Evolutionary conservation across 2,329 filamentous ascomycete species (phyloP), one percentile per base, ranked within the genome.

Genomic region (Alternaria incomplexa): DNA sequence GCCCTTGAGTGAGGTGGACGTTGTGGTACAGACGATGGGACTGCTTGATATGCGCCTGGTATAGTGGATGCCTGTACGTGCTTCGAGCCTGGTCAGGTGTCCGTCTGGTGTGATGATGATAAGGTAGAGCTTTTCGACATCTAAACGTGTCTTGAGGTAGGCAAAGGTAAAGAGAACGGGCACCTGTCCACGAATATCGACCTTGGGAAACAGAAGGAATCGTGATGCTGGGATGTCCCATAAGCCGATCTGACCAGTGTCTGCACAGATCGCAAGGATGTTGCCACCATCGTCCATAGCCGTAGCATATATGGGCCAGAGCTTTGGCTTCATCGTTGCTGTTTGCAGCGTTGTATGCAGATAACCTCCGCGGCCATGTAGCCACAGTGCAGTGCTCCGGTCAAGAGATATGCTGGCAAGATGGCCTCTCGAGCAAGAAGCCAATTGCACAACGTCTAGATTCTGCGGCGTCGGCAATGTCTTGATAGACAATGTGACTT

Each of bases 361-460:
- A 46, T 79, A 80, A 8, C 69, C 69, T 23, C 67, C 70, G 7
- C 69, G 75, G 15, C 69, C 73, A 53, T 77, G 72, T 8, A 74
- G 62, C 89, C 90, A 92, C 1, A 92, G 82, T 15, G 88, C 85
- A 13, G 93, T 88, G 11, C 85, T 83, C 51, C 91, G 85, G 72
- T 95, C 92, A 1, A 95, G 82, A 0, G 89, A 90, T 40, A 91
- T 85, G 2, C 91, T 91, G 6, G 90, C 86, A 22, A 94, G 79
- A 56, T 90, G 84, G 0, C 91, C 91, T 55, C 87, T 86, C 1
- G 85, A 81, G 7, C 88, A 91, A 15, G 89, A 84, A 6, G 85
- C 80, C 63, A 95, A 79, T 73, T 89, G 85, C 12, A 88, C 87
- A 43, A 95, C 84, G 72, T 95, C 92, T 12, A 95, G 83, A 7